Conservation (phyloP, 1,139 yeast species). For the Dujonia santamariae region DNA sequence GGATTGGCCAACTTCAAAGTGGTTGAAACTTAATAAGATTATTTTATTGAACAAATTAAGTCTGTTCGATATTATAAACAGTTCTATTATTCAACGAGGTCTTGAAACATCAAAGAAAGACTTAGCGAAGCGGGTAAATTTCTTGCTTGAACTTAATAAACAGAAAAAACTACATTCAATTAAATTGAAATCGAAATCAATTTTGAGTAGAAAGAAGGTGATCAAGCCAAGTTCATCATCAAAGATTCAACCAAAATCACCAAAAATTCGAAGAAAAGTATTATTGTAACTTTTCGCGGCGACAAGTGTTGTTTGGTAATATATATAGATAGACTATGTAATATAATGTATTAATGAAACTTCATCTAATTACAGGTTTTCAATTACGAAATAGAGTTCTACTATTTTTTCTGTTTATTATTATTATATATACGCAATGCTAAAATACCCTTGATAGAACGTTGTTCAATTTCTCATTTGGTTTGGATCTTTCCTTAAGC, state of each 20-base stretch:
- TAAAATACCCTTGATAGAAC: constrained; percentile 41
- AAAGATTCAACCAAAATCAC: too few relatives aligned
- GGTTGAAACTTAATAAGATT: constrained; percentile 23
- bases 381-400: too few relatives aligned
- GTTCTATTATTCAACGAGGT: constrained; percentile 17
- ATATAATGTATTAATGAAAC: too few relatives aligned
- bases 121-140: constrained; percentile 21
- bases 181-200: neutral
- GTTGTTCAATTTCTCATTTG: constrained; percentile 40
- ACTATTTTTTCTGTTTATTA: too few relatives aligned
- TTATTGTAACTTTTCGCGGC: too few relatives aligned
- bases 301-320: too few relatives aligned
- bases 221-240: too few relatives aligned
- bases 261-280: too few relatives aligned
- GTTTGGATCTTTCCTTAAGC: constrained; percentile 44
- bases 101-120: constrained; percentile 18
- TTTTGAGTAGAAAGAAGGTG: too few relatives aligned
- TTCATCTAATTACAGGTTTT: too few relatives aligned
- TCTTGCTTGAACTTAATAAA: constrained; percentile 16
- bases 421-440: constrained; percentile 1
- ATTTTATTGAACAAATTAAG: constrained; percentile 16
- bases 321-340: too few relatives aligned
- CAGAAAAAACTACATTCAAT: neutral
- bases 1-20: constrained; percentile 22
- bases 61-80: constrained; percentile 21